A percentile compares a stretch with the other conserved stretches of the same genome.
phyloP scores from a whole-genome alignment of 345 rosid genomes.

The Brassica cretica region DNA sequence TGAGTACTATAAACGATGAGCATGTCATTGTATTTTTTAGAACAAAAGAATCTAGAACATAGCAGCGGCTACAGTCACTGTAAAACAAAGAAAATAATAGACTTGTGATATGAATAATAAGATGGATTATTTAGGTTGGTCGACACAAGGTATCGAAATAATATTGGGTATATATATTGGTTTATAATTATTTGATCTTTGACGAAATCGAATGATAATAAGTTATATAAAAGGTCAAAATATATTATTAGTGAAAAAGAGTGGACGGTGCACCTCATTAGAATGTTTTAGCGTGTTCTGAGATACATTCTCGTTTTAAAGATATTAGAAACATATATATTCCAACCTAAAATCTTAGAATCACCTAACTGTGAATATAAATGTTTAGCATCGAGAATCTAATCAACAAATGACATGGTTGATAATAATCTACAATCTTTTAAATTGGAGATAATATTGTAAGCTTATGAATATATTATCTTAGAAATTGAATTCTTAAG shows the following conservation, averaged over 20 bases:
- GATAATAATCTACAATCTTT: background rate
- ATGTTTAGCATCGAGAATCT: background rate
- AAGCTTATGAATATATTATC: background rate
- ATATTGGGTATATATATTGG: background rate
- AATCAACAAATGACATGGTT: background rate
- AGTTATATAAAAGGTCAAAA: background rate
- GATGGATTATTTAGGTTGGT: background rate
- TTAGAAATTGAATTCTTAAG: background rate
- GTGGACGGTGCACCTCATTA: conserved; percentile 24
- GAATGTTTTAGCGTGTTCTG: conserved; percentile 10
- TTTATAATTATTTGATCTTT: background rate
- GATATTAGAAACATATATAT: background rate
- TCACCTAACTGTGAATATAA: conserved; percentile 11
- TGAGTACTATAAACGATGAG: background rate
- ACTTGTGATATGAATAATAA: background rate
- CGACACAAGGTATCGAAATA: background rate
- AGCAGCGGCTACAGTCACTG: background rate
- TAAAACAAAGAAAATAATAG: background rate
- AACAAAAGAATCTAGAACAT: background rate
- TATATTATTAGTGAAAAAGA: conserved; percentile 9
- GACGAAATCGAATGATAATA: background rate
- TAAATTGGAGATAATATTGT: background rate
- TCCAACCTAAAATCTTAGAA: conserved; percentile 24
- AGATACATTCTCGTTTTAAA: conserved; percentile 10
- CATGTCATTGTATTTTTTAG: background rate